A percentile compares a stretch with the other conserved stretches of the same genome.
phyloP scores from a whole-genome alignment of 768 basidiomycete genomes.

The Mycena rebaudengoi region DNA sequence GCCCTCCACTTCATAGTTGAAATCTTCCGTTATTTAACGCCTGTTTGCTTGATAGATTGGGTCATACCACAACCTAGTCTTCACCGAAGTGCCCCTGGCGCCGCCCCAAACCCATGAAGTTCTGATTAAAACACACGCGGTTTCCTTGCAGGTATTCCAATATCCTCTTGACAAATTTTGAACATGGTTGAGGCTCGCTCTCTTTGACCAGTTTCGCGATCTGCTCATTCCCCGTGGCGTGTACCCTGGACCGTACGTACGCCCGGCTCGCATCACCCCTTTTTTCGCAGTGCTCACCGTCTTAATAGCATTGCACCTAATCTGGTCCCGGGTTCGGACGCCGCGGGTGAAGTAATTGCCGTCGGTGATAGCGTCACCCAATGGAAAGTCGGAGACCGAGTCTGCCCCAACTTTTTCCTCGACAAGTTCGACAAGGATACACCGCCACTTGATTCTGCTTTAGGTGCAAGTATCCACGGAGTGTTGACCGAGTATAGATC shows the following conservation, averaged over 20 bases:
- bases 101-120: conserved; percentile 55
- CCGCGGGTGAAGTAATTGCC: conserved; percentile 64
- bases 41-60: no score
- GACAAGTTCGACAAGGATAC: conserved; percentile 59
- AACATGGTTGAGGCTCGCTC: no score
- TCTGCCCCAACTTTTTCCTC: conserved; percentile 60
- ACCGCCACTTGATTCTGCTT: conserved; percentile 32
- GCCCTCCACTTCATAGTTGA: no score
- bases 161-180: conserved; percentile 25
- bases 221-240: conserved; percentile 48
- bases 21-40: no score
- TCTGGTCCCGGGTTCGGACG: conserved; percentile 54
- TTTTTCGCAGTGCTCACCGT: conserved; percentile 25
- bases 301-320: conserved; percentile 34
- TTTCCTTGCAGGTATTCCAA: conserved; percentile 55
- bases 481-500: conserved; percentile 62
- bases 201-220: conserved; percentile 68
- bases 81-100: conserved; percentile 34
- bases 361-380: conserved; percentile 51
- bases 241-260: conserved; percentile 44
- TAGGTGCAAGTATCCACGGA: conserved; percentile 59
- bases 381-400: conserved; percentile 66
- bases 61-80: conserved; percentile 30
- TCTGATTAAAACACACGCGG: conserved; percentile 64
- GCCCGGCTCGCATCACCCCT: neutral